These are phyloP conservation scores for Nakazawaea anatomiae DNA, from an alignment of 805 yeast species.

Conservation along the genomic window DNA sequence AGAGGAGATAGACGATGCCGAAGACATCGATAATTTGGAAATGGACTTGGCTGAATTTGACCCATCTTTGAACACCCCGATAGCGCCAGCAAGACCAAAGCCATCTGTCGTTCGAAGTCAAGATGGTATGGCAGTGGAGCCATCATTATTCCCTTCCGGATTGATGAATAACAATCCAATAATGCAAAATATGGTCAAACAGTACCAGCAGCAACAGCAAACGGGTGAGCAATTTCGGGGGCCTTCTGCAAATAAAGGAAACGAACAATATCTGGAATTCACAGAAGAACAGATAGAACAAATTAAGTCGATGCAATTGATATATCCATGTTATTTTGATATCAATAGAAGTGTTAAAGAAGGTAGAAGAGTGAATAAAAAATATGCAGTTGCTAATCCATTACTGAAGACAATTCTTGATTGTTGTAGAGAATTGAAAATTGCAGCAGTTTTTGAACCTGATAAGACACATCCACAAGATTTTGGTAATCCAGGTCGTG, in stretches of 20 bases:
- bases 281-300: slow-evolving; percentile 55
- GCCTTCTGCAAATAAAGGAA: slow-evolving; percentile 11
- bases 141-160: slow-evolving; percentile 22
- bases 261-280: slow-evolving; percentile 22
- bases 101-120: slow-evolving; percentile 60
- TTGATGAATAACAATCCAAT: slow-evolving; percentile 9
- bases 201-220: slow-evolving; percentile 11
- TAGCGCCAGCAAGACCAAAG: slow-evolving; percentile 59
- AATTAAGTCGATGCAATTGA: slow-evolving; percentile 61
- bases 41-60: slow-evolving; percentile 92
- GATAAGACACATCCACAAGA: slow-evolving; percentile 94
- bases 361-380: slow-evolving; percentile 74
- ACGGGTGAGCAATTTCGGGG: slow-evolving; percentile 3
- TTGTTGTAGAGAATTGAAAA: slow-evolving; percentile 38
- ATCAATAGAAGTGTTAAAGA: slow-evolving; percentile 62
- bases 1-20: slow-evolving; percentile 73
- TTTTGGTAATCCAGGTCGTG: slow-evolving; percentile 96
- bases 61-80: slow-evolving; percentile 58
- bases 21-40: slow-evolving; percentile 86
- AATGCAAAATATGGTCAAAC: slow-evolving; percentile 17
- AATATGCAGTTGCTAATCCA: slow-evolving; percentile 80
- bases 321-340: slow-evolving; percentile 94
- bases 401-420: slow-evolving; percentile 77
- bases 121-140: slow-evolving; percentile 26
- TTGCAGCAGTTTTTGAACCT: slow-evolving; percentile 53